Conservation (phyloP, 2,329 filamentous ascomycete genomes). For the Colletotrichum eremochloae region DNA sequence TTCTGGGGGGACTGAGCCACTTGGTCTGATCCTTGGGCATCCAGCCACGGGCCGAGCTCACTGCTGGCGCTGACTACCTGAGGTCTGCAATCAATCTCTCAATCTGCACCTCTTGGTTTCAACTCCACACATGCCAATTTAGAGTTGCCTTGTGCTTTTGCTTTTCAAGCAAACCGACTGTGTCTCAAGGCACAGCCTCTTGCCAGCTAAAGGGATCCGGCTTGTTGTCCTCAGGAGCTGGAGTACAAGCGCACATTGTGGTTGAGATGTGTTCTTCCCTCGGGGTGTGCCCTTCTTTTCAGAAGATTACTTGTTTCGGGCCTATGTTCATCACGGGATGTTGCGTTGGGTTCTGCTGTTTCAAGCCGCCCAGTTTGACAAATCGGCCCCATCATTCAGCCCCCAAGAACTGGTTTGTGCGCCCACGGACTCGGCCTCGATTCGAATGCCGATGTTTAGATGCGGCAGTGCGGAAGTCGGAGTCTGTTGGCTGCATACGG, state of each 20-base stretch:
- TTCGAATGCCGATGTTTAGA: constrained; percentile 35
- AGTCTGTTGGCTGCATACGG: not conserved
- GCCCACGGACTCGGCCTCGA: constrained; percentile 25
- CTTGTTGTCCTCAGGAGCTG: not conserved
- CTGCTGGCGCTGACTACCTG: constrained; percentile 24
- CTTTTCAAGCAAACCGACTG: constrained; percentile 4
- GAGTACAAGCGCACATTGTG: constrained; percentile 12
- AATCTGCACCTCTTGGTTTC: not conserved
- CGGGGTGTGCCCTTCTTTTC: constrained; percentile 22
- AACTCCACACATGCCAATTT: constrained; percentile 1
- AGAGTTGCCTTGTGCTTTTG: constrained; percentile 28
- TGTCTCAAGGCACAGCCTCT: constrained; percentile 23
- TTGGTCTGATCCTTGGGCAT: constrained; percentile 5
- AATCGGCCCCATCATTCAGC: constrained; percentile 16
- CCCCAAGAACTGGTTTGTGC: constrained; percentile 12
- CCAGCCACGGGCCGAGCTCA: constrained; percentile 22
- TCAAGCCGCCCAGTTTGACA: constrained; percentile 22
- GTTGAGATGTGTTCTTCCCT: constrained; percentile 15
- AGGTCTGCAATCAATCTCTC: constrained; percentile 19
- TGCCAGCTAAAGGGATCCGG: not conserved
- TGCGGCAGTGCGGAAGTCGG: not conserved
- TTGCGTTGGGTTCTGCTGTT: constrained; percentile 35
- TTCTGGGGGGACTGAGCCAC: constrained; percentile 14
- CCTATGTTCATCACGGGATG: constrained; percentile 17
- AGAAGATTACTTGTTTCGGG: constrained; percentile 6